phyloP scores from a whole-genome alignment of 2,329 filamentous ascomycete genomes.

The Saccharata proteae region DNA sequence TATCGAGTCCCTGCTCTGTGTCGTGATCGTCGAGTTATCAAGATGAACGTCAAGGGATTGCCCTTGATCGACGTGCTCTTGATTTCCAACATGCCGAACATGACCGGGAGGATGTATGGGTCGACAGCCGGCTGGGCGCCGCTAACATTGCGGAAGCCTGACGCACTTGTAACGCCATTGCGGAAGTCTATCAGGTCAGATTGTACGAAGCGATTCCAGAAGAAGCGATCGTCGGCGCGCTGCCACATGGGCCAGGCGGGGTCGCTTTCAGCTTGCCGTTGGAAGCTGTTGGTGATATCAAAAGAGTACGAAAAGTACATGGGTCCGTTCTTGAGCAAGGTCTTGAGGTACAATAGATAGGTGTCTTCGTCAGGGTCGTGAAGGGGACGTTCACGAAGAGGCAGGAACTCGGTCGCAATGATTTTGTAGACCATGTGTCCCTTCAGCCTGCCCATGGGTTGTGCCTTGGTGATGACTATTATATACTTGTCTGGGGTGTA shows the following conservation, averaged over 20 bases:
- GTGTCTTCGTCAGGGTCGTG: constrained; percentile 90
- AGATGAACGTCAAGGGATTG: constrained; percentile 68
- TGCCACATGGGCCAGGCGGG: constrained; percentile 69
- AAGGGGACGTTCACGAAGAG: constrained; percentile 81
- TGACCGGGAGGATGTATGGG: constrained; percentile 87
- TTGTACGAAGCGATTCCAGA: constrained; percentile 93
- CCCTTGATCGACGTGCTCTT: constrained; percentile 75
- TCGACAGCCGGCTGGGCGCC: constrained; percentile 67
- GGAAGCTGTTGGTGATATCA: constrained; percentile 93
- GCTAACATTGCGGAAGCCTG: constrained; percentile 45
- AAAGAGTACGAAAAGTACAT: constrained; percentile 99
- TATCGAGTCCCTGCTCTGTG: constrained; percentile 86
- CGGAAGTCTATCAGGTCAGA: constrained; percentile 87
- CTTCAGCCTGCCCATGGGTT: constrained; percentile 80
- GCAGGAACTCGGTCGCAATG: constrained; percentile 79
- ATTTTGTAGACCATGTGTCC: constrained; percentile 96
- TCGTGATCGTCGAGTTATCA: constrained; percentile 82
- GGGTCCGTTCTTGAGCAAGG: constrained; percentile 67
- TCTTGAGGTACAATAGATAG: constrained; percentile 72
- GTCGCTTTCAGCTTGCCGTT: constrained; percentile 75
- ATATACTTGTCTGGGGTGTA: constrained; percentile 74
- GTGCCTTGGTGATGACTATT: constrained; percentile 88
- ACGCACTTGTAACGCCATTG: constrained; percentile 37
- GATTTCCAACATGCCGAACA: constrained; percentile 93
- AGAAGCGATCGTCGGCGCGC: constrained; percentile 91